phyloP scores from a whole-genome alignment of 2,329 filamentous ascomycete genomes.

The Monosporascus ibericus region DNA sequence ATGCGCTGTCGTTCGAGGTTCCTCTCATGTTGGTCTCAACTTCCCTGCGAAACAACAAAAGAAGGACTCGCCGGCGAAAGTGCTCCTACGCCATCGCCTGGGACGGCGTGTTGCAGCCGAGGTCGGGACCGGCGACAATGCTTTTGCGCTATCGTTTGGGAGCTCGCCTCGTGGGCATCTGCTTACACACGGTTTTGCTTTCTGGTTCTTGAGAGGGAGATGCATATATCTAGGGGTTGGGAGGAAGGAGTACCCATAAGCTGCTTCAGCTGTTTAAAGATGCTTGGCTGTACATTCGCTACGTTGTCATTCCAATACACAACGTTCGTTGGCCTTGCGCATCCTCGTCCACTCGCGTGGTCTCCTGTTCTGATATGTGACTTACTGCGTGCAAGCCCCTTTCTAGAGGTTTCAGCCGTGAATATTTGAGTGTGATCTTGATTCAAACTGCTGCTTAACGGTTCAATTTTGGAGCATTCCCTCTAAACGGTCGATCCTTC shows the following conservation, averaged over 20 bases:
- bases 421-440: too few relatives aligned
- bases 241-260: background rate
- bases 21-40: slow-evolving; percentile 1
- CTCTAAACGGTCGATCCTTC: too few relatives aligned
- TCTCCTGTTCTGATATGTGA: too few relatives aligned
- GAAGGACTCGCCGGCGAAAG: slow-evolving; percentile 34
- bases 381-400: too few relatives aligned
- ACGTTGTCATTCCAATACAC: slow-evolving; percentile 15
- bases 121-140: slow-evolving; percentile 42
- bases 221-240: background rate
- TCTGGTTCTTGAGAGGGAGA: slow-evolving; percentile 13
- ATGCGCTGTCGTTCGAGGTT: slow-evolving; percentile 43
- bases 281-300: slow-evolving; percentile 15
- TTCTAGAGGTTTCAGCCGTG: too few relatives aligned
- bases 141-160: slow-evolving; percentile 44
- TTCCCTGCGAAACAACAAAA: slow-evolving; percentile 2
- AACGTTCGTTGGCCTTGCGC: slow-evolving; percentile 8
- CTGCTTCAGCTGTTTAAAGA: background rate
- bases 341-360: background rate
- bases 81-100: slow-evolving; percentile 42
- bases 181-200: slow-evolving; percentile 24
- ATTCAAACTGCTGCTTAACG: too few relatives aligned
- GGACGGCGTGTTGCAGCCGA: slow-evolving; percentile 41
- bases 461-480: too few relatives aligned
- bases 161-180: slow-evolving; percentile 29